Percentiles rank a stretch among this genome's conserved stretches.
Conservation (phyloP, 768 basidiomycete genomes). For the Lactarius deliciosus region DNA sequence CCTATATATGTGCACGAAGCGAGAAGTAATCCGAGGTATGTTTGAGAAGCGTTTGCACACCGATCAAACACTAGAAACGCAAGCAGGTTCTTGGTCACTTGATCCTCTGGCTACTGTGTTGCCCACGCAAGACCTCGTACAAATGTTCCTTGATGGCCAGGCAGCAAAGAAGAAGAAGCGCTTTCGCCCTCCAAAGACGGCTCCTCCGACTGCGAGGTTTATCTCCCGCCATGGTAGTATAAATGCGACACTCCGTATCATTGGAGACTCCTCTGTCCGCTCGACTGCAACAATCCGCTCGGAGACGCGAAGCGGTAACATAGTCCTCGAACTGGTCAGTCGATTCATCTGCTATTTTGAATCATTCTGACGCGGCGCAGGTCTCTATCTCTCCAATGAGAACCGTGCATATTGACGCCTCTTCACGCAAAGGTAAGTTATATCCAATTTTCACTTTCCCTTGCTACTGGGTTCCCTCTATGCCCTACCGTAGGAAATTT, state of each 20-base stretch:
- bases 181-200: neutral
- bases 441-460: neutral
- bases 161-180: neutral
- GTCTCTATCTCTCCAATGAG: slow-evolving; percentile 19
- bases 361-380: slow-evolving; percentile 12
- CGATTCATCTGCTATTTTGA: neutral
- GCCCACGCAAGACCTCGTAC: slow-evolving; percentile 9
- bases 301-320: slow-evolving; percentile 17
- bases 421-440: slow-evolving; percentile 20
- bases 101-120: slow-evolving; percentile 17
- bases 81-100: slow-evolving; percentile 24
- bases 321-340: slow-evolving; percentile 24
- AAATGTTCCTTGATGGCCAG: slow-evolving; percentile 17
- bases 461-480: neutral
- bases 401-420: slow-evolving; percentile 11
- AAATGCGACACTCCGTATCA: slow-evolving; percentile 14
- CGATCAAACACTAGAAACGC: neutral
- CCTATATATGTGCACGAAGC: slow-evolving; percentile 15
- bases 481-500: neutral
- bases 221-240: slow-evolving; percentile 21
- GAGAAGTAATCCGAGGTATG: slow-evolving; percentile 19
- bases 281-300: slow-evolving; percentile 20
- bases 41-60: neutral
- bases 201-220: slow-evolving; percentile 18
- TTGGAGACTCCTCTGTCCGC: slow-evolving; percentile 15